These are phyloP conservation scores for Vigna hirtella DNA, from an alignment of 306 rosid genomes.

Conservation along the genomic window DNA sequence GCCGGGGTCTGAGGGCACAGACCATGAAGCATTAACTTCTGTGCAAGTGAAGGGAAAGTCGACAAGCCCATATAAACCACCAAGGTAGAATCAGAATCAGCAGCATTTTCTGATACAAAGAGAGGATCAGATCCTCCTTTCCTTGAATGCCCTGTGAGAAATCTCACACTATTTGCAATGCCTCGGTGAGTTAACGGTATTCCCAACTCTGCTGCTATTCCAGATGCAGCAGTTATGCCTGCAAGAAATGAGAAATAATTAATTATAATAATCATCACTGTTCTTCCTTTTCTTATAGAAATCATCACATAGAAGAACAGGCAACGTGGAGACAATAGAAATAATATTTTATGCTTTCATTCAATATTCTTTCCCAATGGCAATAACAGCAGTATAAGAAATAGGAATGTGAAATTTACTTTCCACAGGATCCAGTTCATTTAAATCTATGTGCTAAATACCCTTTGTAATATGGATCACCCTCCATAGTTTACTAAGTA, in stretches of 20 bases:
- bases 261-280: conserved; percentile 13
- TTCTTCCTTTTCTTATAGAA: not conserved
- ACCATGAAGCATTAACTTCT: conserved; percentile 82
- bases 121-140: conserved; percentile 94
- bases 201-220: conserved; percentile 90
- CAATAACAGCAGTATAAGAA: not conserved
- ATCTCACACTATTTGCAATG: conserved; percentile 80
- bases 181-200: conserved; percentile 94
- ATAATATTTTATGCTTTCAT: conserved; percentile 19
- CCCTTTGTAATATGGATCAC: not conserved
- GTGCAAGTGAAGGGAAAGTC: conserved; percentile 88
- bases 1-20: conserved; percentile 82
- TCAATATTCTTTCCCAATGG: not conserved
- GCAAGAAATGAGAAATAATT: conserved; percentile 42
- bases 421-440: not conserved
- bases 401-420: not conserved
- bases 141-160: conserved; percentile 93
- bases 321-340: not conserved
- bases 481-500: not conserved
- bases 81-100: conserved; percentile 85
- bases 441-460: not conserved
- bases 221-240: conserved; percentile 98
- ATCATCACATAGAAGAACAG: not conserved
- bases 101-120: conserved; percentile 90
- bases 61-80: conserved; percentile 97